Base-by-base conservation (phyloP, 208 protist genomes). In the Acanthamoeba triangularis region DNA sequence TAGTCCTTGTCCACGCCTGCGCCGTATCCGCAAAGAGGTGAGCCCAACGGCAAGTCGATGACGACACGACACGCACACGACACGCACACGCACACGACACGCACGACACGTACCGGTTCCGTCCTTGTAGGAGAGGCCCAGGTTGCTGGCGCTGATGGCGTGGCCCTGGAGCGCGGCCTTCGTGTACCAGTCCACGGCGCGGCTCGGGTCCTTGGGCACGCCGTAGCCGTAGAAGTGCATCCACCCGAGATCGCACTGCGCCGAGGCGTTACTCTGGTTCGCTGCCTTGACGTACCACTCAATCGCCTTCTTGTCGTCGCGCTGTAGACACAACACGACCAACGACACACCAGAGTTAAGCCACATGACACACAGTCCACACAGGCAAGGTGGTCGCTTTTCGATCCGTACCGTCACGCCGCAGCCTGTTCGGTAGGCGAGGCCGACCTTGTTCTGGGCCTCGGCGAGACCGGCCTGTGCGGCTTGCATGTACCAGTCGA, bases 171-270 rank as follows among this genome's bases (percentile, higher is more conserved):
- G 16, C 20, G 91, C 91, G 41, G 91, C 91, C 63, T 84, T 85
- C 5, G 37, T 59, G 47, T 84, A 94, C 91, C 91, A 94, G 41
- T 84, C 54, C n/a, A 63, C 76, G 63, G 91, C 91, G 28, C 59
- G 67, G 69, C 14, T 41, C 69, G 47, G 54, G 35, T 94, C 91
- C 72, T 94, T 82, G 33, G 49, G 54, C 47, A 94, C 91, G 72
- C 91, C 91, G 33, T 63, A 72, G 52, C 91, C 91, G 37, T 78
- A 74, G 52, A 74, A 59, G 91, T 85, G 59, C 54, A 59, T 74
- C 91, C 67, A 87, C 5, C 91, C 91, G 44, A 94, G 67, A 28
- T 84, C 49, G 67, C 63, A 94, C 67, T 85, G 91, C 37, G 91
- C 91, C 44, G 67, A 78, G 20, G 76, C 76, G 91, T 94, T 63